Base-by-base conservation (phyloP, 257 asterid genomes). In the Solanum corneliomulleri region DNA sequence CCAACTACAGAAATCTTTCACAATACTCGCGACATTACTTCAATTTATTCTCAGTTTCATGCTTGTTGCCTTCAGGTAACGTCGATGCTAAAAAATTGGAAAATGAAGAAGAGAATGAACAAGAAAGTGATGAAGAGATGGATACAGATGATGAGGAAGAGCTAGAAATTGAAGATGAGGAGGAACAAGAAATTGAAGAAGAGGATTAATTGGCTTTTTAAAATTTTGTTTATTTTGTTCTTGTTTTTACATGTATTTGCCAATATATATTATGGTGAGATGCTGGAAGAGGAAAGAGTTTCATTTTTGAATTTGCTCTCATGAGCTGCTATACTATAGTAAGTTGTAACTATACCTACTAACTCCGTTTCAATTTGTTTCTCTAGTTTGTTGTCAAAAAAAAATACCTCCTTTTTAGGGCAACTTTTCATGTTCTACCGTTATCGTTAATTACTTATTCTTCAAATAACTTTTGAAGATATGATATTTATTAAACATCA, bases 61-160 rank as follows among this genome's bases (percentile, higher is more conserved):
- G 29, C 70, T 71, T 85, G 70, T 21, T 47, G 70, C 74, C 23
- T 86, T 86, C 89, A 89, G 90, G 89, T 33, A 74, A 72, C 35
- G 75, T 35, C 15, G 64, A 52, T 23, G 87, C 83, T 5, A 84
- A 52, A 39, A 86, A 89, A 72, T 29, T 45, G 20, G 85, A 64
- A 86, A 58, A 45, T 14, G 76, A 86, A 78, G 47, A 39, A 75
- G 86, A 71, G 45, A 16, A 82, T 62, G 87, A 89, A 29, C 85
- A 60, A 70, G 87, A 85, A 72, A 76, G 80, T 52, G 66, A 29
- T 3, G 82, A 35, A 14, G 71, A 69, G 44, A 49, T n/a, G 35
- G 88, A 88, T 10, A 77, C 9, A 25, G 87, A 86, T 37, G 89
- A 62, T 11, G 82, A 85, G 39, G 86, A 80, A 42, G 77, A 77